phyloP scores from a whole-genome alignment of 2,329 filamentous ascomycete genomes.

The Cladosporium austrohemisphaericum region DNA sequence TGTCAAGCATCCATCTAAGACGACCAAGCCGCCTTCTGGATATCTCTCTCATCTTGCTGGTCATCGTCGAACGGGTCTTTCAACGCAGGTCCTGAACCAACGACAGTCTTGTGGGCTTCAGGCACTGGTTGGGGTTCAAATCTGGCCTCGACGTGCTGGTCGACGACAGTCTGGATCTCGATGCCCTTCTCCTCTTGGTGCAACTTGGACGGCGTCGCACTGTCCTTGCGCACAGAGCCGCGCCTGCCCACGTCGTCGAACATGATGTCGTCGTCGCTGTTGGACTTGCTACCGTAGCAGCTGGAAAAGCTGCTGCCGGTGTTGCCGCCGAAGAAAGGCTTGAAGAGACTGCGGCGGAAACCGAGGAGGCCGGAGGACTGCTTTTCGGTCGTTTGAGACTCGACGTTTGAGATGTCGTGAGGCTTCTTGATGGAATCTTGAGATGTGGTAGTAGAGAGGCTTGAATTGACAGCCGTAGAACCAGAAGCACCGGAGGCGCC shows the following conservation, averaged over 20 bases:
- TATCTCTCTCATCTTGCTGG: constrained; percentile 5
- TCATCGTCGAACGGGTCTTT: constrained; percentile 5
- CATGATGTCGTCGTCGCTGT: constrained; percentile 3
- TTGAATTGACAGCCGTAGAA: constrained; percentile 4
- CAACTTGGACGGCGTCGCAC: background rate
- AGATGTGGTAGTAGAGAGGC: background rate
- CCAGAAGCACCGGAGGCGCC: background rate
- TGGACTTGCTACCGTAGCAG: constrained; percentile 7
- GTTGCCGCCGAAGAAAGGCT: constrained; percentile 1
- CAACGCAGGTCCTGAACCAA: background rate
- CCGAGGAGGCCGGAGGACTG: background rate
- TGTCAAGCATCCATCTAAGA: background rate
- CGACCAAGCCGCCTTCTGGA: constrained; percentile 12
- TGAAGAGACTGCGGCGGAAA: constrained; percentile 13
- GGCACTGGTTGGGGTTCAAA: background rate
- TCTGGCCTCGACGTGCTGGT: background rate
- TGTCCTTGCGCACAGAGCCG: background rate
- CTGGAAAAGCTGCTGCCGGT: constrained; percentile 3
- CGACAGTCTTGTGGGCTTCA: constrained; percentile 5
- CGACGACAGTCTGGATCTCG: constrained; percentile 4
- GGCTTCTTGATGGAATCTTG: constrained; percentile 4
- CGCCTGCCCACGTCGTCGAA: constrained; percentile 1
- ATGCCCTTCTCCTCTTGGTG: background rate
- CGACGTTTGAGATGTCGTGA: constrained; percentile 5
- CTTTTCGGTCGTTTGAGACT: background rate